These are phyloP conservation scores for Kuraishia piskuri DNA, from an alignment of 805 yeast species.

Conservation along the genomic window DNA sequence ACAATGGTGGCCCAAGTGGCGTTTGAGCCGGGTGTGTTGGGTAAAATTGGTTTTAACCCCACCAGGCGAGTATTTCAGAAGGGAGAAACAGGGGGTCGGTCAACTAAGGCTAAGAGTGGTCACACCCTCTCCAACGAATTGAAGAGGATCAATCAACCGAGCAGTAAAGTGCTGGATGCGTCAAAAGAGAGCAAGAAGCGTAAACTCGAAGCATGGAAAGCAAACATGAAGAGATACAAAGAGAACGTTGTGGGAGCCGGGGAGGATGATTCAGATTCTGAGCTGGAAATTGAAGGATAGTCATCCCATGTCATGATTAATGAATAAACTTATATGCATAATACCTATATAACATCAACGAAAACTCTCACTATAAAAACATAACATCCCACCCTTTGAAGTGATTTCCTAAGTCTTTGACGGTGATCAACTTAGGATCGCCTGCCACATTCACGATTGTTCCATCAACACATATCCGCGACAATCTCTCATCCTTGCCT, in stretches of 20 bases:
- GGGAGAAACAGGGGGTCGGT: background rate
- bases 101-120: too few species aligned
- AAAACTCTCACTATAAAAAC: background rate
- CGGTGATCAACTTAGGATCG: slow-evolving; percentile 5
- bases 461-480: slow-evolving; percentile 66
- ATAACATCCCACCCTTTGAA: slow-evolving; percentile 2
- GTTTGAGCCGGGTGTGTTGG: slow-evolving; percentile 13
- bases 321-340: too few species aligned
- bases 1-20: slow-evolving; percentile 19
- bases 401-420: background rate
- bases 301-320: too few species aligned
- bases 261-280: slow-evolving; percentile 1
- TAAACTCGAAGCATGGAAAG: background rate
- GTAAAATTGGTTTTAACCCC: slow-evolving; percentile 21
- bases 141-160: background rate
- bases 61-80: slow-evolving; percentile 15
- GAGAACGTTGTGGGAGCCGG: background rate
- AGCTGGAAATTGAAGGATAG: background rate
- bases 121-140: background rate
- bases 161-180: background rate
- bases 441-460: slow-evolving; percentile 26
- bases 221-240: background rate
- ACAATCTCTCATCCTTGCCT: slow-evolving; percentile 21
- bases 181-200: background rate
- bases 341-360: too few species aligned